A percentile compares a stretch with the other conserved stretches of the same genome.
phyloP scores from a whole-genome alignment of 2,329 filamentous ascomycete genomes.

The Calcarisporium arbuscula region DNA sequence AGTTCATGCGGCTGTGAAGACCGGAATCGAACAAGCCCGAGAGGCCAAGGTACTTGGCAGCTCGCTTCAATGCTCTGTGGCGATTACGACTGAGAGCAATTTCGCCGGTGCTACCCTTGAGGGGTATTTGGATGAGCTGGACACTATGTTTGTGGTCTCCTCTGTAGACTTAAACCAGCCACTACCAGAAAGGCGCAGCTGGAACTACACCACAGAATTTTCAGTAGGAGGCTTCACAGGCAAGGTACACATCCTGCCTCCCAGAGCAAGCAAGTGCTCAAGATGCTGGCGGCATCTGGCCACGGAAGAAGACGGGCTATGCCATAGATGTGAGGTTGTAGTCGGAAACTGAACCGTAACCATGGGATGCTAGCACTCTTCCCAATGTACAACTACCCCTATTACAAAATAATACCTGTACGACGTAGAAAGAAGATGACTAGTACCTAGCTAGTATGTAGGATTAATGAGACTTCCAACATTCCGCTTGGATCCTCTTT shows the following conservation, averaged over 20 bases:
- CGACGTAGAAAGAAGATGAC: no score
- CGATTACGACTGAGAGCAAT: conserved; percentile 40
- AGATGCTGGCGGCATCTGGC: conserved; percentile 86
- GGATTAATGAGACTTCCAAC: no score
- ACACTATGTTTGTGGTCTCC: conserved; percentile 64
- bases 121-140: conserved; percentile 45
- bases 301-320: conserved; percentile 59
- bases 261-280: conserved; percentile 62
- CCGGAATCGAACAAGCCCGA: conserved; percentile 67
- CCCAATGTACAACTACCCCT: no score
- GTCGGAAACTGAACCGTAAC: no score
- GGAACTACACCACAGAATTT: conserved; percentile 37
- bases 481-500: no score
- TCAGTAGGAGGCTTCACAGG: conserved; percentile 30
- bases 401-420: no score
- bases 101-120: conserved; percentile 27
- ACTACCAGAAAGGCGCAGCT: conserved; percentile 23
- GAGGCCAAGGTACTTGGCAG: conserved; percentile 68
- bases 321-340: conserved; percentile 64
- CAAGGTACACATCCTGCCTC: conserved; percentile 41
- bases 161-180: conserved; percentile 44
- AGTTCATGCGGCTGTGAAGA: conserved; percentile 63
- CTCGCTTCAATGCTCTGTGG: conserved; percentile 70
- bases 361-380: no score
- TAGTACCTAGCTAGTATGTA: no score